Percentiles rank a stretch among this genome's conserved stretches.
Evolutionary conservation across 2,329 filamentous ascomycete species (phyloP).

Genomic region (Lachnellula occidentalis): DNA sequence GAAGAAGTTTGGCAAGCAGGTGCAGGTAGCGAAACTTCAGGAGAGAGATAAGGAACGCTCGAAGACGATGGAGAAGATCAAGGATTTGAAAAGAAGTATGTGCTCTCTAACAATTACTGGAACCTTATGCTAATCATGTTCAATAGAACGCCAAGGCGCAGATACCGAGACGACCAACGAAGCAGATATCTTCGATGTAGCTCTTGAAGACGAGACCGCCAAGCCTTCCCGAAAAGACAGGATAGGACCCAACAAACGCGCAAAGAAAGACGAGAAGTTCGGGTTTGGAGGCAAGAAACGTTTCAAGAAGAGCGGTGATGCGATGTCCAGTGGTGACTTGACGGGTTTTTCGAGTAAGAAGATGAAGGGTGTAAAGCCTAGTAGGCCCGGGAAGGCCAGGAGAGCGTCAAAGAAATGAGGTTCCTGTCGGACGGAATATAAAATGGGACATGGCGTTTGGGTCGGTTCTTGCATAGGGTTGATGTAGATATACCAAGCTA

Average conservation of each 20-base stretch:
- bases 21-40: constrained; percentile 92
- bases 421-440: background rate
- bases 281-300: constrained; percentile 96
- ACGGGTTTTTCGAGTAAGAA: constrained; percentile 73
- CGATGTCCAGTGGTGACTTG: constrained; percentile 73
- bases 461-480: background rate
- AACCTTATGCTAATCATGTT: constrained; percentile 21
- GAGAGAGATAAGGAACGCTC: constrained; percentile 89
- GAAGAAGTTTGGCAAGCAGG: constrained; percentile 99
- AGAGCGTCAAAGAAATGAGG: constrained; percentile 29
- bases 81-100: constrained; percentile 90
- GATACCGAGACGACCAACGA: constrained; percentile 58
- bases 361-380: constrained; percentile 66
- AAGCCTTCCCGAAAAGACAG: constrained; percentile 38
- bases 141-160: constrained; percentile 74
- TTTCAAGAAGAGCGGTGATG: constrained; percentile 85
- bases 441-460: constrained; percentile 1
- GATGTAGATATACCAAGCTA: background rate
- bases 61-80: constrained; percentile 93
- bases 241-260: constrained; percentile 64
- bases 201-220: constrained; percentile 54
- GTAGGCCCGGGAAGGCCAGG: constrained; percentile 45
- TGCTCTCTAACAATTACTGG: constrained; percentile 27
- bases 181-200: constrained; percentile 86
- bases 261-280: constrained; percentile 92